Evolutionary conservation across 768 basidiomycete species (phyloP), one percentile per base, ranked within the genome.

Genomic region (Plicaturopsis crispa): DNA sequence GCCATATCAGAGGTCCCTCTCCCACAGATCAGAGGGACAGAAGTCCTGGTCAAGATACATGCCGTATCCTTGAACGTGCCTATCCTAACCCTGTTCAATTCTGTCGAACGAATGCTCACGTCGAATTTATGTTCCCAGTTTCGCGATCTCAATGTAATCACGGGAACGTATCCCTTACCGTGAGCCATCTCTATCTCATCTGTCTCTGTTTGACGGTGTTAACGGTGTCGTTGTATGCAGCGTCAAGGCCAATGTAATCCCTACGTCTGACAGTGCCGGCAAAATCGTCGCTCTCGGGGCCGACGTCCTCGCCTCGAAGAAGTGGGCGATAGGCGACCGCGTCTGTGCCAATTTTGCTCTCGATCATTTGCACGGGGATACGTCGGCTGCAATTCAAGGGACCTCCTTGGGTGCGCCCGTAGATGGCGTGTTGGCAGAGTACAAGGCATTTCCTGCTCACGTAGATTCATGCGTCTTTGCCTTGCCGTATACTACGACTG

Each of bases 361-460:
- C 11, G 72, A 71, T 38, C 72, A 74, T 44, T 40, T 77, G 13
- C 51, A 70, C 40, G 72, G 70, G 2, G 70, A 75, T 38, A 38
- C 51, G 31, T 61, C 54, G 6, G 50, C 50, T 8, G 64, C 53
- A 2, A 67, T 58, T 31, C 51, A 56, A 39, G 36, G 39, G 2
- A 59, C 67, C 0, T 54, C 56, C 6, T 56, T 78, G 30, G 77
- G 78, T 4, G 76, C 66, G 1, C 56, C 60, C 11, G 52, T 59
- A 8, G 67, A 72, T 34, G 78, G 78, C 5, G 69, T 76, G 1
- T 50, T 80, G 43, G 69, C 70, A 1, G 64, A 78, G 42, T 78
- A 76, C 46, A 63, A 66, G 39, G 58, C 62, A 13, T 69, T 80
- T 41, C 68, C 66, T 7, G 64, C 63, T 11, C 54, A 68, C 31